Evolutionary conservation across 2,329 filamentous ascomycete species (phyloP), one percentile per base, ranked within the genome.

Genomic region (Talaromyces atroroseus): DNA sequence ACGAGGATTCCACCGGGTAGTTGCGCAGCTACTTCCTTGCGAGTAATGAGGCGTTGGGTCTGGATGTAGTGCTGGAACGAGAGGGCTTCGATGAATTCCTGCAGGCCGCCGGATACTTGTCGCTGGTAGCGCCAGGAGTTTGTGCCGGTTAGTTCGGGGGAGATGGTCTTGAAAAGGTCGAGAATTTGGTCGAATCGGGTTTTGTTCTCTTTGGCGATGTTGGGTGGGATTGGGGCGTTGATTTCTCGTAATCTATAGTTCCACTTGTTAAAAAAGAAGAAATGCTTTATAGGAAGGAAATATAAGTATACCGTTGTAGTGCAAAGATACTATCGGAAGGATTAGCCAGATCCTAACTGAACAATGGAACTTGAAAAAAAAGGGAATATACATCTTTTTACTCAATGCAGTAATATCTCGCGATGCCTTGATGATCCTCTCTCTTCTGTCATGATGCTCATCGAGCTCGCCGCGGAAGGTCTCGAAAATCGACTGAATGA

Each of bases 81-180:
- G 26, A 95, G 77, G 0, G 92, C 92, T 76, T 99, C 94, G 71
- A 96, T 88, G 67, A 90, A 94, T 74, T 99, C 94, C 73, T 99
- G 94, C 52, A 95, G 84, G 49, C 91, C 92, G 47, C 78, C 75
- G 21, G 87, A 88, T 61, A 96, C 86, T 53, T 91, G 84, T 55
- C 83, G 79, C 51, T 84, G 81, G 74, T 97, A 99, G 57, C 94
- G 88, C 74, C 89, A 84, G 8, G 88, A 82, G 71, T 96, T 94
- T 64, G 92, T 80, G 40, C 85, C 85, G 63, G 87, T 81, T 5
- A 96, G 78, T 62, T 97, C 92, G 1, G 82, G 77, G 18, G 84
- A 81, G 54, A 96, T 82, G 42, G 78, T 74, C 3, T 77, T 73
- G 59, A 96, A 89, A 14, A 88, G 84, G 38, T 78, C 80, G 49